Evolutionary conservation across 768 basidiomycete genomes (phyloP).

Genomic region (Leccinum truebloodii): DNA sequence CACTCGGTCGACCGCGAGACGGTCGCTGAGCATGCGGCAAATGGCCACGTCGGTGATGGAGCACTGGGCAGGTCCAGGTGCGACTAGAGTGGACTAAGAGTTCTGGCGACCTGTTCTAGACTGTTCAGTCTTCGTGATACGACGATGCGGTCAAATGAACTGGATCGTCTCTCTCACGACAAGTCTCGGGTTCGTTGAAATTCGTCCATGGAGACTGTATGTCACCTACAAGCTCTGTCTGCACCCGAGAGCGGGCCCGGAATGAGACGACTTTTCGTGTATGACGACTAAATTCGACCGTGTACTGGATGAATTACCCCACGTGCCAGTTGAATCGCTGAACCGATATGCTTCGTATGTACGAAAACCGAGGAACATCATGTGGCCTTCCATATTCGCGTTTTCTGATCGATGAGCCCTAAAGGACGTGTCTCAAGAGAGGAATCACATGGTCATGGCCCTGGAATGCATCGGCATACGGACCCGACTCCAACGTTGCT

Average conservation of each 20-base stretch:
- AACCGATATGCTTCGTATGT: background rate
- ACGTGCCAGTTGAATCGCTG: no score
- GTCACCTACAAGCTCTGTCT: background rate
- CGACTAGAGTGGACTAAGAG: no score
- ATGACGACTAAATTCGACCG: background rate
- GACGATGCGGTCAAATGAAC: background rate
- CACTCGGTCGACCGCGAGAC: conserved; percentile 59
- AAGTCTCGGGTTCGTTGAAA: background rate
- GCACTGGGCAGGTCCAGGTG: no score
- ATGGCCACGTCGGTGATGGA: conserved; percentile 18
- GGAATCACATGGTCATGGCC: conserved; percentile 20
- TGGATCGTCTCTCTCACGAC: background rate
- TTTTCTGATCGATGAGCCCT: background rate
- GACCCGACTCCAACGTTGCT: background rate
- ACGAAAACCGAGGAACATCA: no score
- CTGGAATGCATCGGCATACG: conserved; percentile 9
- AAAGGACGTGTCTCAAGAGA: background rate
- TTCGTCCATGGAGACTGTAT: background rate
- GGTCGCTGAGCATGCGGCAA: conserved; percentile 24
- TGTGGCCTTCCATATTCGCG: background rate
- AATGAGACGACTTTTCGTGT: background rate
- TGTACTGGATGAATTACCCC: background rate
- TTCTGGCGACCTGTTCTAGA: background rate
- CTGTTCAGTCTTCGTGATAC: background rate
- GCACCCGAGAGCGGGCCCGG: background rate